Evolutionary conservation across 176 grass and related monocot species (phyloP).

Genomic region (Carex parvula): DNA sequence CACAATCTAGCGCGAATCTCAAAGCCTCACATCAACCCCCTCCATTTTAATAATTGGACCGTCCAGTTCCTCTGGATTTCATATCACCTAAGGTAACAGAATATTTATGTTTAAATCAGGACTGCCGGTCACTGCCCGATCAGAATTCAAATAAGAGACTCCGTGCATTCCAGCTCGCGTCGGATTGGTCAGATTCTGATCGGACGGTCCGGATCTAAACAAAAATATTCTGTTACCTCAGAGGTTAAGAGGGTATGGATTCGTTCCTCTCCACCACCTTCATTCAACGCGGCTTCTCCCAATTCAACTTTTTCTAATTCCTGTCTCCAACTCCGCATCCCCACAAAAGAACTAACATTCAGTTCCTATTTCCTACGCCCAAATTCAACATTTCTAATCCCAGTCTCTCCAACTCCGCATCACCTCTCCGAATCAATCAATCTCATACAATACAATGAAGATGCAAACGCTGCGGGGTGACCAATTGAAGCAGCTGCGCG

Average conservation of each 20-base stretch:
- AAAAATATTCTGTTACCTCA: no score
- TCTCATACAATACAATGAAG: neutral
- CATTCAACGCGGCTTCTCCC: conserved; percentile 12
- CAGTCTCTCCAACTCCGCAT: neutral
- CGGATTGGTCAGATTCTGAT: no score
- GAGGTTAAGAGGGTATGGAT: no score
- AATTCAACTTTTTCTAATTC: no score
- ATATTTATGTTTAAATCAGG: no score
- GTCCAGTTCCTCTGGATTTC: neutral
- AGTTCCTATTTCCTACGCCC: neutral
- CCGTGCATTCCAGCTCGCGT: no score
- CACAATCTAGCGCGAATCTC: neutral
- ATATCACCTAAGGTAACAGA: no score
- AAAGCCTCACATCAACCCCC: neutral
- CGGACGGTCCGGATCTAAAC: no score
- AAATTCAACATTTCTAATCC: conserved; percentile 12
- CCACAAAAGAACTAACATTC: neutral
- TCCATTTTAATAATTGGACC: neutral
- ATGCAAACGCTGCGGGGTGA: conserved; percentile 34
- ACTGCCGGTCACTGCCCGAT: no score
- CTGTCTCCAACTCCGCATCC: neutral
- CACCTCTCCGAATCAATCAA: neutral
- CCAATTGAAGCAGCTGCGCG: conserved; percentile 77
- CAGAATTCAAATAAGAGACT: no score
- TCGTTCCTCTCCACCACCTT: neutral